Base-by-base conservation (phyloP, 768 basidiomycete genomes). In the Lentinula sp. region DNA sequence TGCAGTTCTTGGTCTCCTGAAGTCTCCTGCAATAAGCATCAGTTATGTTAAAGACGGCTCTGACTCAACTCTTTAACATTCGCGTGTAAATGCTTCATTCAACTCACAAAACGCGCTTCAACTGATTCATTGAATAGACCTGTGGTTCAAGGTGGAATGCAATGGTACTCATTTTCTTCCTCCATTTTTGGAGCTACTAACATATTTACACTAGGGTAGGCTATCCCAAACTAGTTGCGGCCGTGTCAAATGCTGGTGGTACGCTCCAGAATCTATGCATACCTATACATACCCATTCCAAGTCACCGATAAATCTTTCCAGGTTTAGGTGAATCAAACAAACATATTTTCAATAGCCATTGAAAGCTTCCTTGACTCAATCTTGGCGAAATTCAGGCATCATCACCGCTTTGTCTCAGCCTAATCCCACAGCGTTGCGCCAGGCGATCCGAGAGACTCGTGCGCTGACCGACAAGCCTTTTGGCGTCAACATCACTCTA, bases 121-220 rank as follows among this genome's bases (percentile, higher is more conserved):
- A 9, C 59, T 53, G 33, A 18, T 3, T 10, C 32, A 13, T n/a
- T 13, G 10, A 13, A 33, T 57, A 91, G 89, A 36, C 93, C 92
- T 15, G 77, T 93, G 50, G 82, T 95, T 1, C 93, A 94, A 70
- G 92, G 91, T 23, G 92, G 91, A 51, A 93, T 94, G 91, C 92
- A 93, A 84, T 95, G 89, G 89, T 91, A 74, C 50, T 48, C n/a
- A 7, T 23, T 20, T 9, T 18, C 3, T 2, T 48, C 12, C 36
- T 8, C 6, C 53, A n/a, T 43, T 32, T 28, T n/a, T 43, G 39
- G 16, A 33, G n/a, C 9, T 12, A 45, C 16, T 23, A 15, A 16
- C 45, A 60, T 35, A 16, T 36, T n/a, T 41, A 37, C 23, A 13
- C 9, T 64, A 90, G 91, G 92, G 91, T 95, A 49, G 93, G 93